Base-by-base conservation (phyloP, 805 yeast genomes). In the Isabelozyma pseudorhagii region DNA sequence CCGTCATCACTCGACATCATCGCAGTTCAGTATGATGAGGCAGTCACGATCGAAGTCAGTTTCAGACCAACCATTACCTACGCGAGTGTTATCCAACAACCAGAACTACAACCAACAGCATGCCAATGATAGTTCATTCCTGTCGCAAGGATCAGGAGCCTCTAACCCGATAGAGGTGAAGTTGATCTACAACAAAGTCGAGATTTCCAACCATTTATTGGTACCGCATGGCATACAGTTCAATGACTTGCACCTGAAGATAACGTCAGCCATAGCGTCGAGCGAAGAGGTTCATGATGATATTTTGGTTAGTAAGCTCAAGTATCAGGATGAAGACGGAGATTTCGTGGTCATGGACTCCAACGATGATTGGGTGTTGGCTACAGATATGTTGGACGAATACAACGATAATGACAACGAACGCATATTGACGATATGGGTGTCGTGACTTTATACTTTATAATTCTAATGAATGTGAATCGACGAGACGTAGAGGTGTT, bases 271-370 rank as follows among this genome's bases (percentile, higher is more conserved):
- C 50, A 71, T 78, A 48, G 72, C 81, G 40, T 59, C 75, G 38
- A 77, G 81, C 61, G 70, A 73, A 9, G 83, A 79, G 42, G 72
- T 89, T 49, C 69, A 79, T 43, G 79, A 73, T 42, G 81, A 82
- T 51, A 80, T 89, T 6, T 55, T 64, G 46, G 72, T 71, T 25
- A 68, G 63, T 42, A 79, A 86, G 59, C 76, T 94, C 52, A 85
- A 84, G 66, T 93, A 90, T 64, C 83, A 83, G 63, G 99, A 94
- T 67, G 99, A 94, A 68, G 99, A 94, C 64, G 97, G 96, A 14
- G 99, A 94, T 64, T 86, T 81, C 63, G 96, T 94, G 41, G 83
- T 87, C 44, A 82, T 93, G 68, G 87, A 84, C 56, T 82, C 90
- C 31, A 87, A 86, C 53, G 97, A 93, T 46, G 98, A 93, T 64